These are phyloP conservation scores for Suillus tomentosus DNA, from an alignment of 768 basidiomycete genomes.

Conservation along the genomic window DNA sequence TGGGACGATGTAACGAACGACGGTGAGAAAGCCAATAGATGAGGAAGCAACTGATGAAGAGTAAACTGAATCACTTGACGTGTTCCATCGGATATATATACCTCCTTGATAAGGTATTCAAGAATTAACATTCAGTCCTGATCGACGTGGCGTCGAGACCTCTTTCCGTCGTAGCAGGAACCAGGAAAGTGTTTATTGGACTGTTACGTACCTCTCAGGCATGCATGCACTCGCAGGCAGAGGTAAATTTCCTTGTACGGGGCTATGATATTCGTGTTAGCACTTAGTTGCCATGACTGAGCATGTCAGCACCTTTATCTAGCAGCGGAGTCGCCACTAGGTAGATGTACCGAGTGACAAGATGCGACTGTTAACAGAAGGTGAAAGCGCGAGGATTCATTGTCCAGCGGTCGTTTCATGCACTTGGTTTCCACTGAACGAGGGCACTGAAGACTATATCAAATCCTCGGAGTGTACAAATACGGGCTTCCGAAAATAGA, in stretches of 20 bases:
- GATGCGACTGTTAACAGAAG: neutral
- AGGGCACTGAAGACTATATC: neutral
- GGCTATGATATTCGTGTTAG: neutral
- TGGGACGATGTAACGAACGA: constrained; percentile 13
- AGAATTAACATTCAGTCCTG: neutral
- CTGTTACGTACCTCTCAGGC: constrained; percentile 5
- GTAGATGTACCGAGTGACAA: neutral
- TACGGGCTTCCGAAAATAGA: neutral
- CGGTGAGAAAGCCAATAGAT: constrained; percentile 10
- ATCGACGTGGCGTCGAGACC: neutral
- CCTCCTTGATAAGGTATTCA: neutral
- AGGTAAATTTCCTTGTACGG: constrained; percentile 1
- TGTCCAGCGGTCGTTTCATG: neutral
- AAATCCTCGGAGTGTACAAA: neutral
- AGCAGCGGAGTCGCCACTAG: neutral
- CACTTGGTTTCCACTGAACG: neutral
- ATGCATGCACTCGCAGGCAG: neutral
- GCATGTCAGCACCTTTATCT: neutral
- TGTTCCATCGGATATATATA: neutral
- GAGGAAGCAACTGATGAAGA: constrained; percentile 2
- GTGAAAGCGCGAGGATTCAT: neutral
- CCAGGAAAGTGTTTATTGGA: constrained; percentile 3
- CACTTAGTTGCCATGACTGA: constrained; percentile 3
- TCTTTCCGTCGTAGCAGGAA: neutral
- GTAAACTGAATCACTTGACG: neutral